A percentile compares a stretch with the other conserved stretches of the same genome.
These are phyloP conservation scores for Hygrocybe coccinea DNA, from an alignment of 768 basidiomycete genomes.

Conservation along the genomic window DNA sequence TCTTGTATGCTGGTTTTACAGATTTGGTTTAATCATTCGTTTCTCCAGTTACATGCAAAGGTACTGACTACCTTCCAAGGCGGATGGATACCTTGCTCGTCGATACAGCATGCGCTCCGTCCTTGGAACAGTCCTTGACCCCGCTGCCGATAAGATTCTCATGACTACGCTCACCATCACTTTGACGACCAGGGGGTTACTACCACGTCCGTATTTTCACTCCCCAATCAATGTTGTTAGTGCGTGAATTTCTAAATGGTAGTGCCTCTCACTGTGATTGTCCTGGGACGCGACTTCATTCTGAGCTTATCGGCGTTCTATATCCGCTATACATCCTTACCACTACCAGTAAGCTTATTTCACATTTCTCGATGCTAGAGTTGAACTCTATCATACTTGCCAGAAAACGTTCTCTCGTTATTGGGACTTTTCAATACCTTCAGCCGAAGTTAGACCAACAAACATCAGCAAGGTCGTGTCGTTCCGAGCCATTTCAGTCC, in stretches of 20 bases:
- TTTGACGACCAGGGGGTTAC: slow-evolving; percentile 72
- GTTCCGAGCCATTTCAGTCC: background rate
- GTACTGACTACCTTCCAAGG: slow-evolving; percentile 42
- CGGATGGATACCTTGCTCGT: slow-evolving; percentile 88
- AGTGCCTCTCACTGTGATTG: slow-evolving; percentile 84
- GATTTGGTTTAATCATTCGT: slow-evolving; percentile 65
- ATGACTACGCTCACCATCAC: slow-evolving; percentile 92
- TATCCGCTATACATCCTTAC: slow-evolving; percentile 86
- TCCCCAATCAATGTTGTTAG: background rate
- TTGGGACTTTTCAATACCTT: slow-evolving; percentile 95
- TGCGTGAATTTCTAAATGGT: background rate
- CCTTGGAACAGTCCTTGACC: slow-evolving; percentile 93
- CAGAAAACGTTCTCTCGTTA: slow-evolving; percentile 91
- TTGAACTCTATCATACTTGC: slow-evolving; percentile 1
- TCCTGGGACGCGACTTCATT: slow-evolving; percentile 84
- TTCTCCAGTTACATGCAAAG: slow-evolving; percentile 14
- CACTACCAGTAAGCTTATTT: slow-evolving; percentile 63
- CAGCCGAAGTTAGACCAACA: slow-evolving; percentile 91
- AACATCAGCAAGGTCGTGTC: slow-evolving; percentile 76
- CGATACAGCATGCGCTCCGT: slow-evolving; percentile 83
- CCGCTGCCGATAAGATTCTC: slow-evolving; percentile 92
- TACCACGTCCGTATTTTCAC: slow-evolving; percentile 64
- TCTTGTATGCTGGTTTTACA: slow-evolving; percentile 88
- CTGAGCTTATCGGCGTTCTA: slow-evolving; percentile 88
- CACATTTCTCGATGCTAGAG: background rate